Base-by-base conservation (phyloP, 2,329 filamentous ascomycete species). In the Conoideocrella luteorostrata region DNA sequence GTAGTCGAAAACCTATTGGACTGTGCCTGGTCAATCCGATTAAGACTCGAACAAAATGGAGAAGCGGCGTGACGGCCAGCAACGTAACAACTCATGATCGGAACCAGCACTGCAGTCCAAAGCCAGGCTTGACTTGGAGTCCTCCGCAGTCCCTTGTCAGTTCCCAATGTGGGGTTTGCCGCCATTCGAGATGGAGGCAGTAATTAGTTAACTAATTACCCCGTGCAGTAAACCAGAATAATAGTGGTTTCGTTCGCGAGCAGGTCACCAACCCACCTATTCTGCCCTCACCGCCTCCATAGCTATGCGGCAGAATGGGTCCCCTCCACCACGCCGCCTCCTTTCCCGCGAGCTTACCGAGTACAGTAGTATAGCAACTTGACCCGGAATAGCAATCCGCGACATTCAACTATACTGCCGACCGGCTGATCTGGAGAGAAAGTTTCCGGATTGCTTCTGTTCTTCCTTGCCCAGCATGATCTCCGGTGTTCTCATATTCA, bases 401-500 rank as follows among this genome's bases (percentile, higher is more conserved):
- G 26, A 26, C 22, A 17, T 17, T 40, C 9, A 24, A 36, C 37
- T 17, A 29, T 30, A 21, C 32, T 41, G 23, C 43, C 18, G 18
- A 13, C 32, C 38, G 23, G 43, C 30, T 22, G 17, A 11, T 41
- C 22, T 3, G 21, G 29, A 41, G 23, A 36, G 20, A 24, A 37
- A 9, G 3, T 12, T 18, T 7, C 34, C 18, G n/a, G 15, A 7
- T 20, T 11, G 20, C 30, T 18, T 30, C 20, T 12, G n/a, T 28
- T n/a, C 32, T 7, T 26, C 20, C 32, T 39, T 40, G 39, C 42
- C 52, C 70, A 83, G 59, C 51, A 98, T 98, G 94, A 76, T 98
- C 56, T 97, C 91, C 56, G 93, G 93, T 47, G 91, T 98, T 60
- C 82, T 98, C 55, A 84, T 98, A 56, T 98, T 98, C 78, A 98